Conservation (phyloP, 768 basidiomycete species). For the Leccinum variicolor region DNA sequence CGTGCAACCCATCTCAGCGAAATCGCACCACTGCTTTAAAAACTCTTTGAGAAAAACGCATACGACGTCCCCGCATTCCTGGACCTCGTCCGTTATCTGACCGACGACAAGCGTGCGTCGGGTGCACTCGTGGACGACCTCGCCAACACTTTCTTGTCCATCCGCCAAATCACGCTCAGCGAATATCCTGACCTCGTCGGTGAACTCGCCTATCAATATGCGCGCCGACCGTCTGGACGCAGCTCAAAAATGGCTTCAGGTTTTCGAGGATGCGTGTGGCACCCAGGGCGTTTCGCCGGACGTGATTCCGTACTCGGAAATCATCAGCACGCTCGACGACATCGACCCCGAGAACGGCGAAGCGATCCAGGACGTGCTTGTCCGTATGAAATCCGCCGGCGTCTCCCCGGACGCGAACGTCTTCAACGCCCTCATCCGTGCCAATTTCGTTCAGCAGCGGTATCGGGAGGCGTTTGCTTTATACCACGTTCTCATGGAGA, state of each 20-base stretch:
- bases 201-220: conserved; percentile 35
- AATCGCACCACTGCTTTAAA: conserved; percentile 1
- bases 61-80: conserved; percentile 25
- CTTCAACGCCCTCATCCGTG: conserved; percentile 48
- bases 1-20: conserved; percentile 1
- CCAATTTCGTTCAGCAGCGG: conserved; percentile 32
- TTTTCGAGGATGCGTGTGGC: conserved; percentile 23
- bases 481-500: conserved; percentile 38
- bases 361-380: conserved; percentile 36
- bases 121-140: conserved; percentile 20
- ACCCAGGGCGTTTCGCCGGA: conserved; percentile 11
- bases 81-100: conserved; percentile 26
- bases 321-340: conserved; percentile 38
- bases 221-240: conserved; percentile 30
- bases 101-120: conserved; percentile 10
- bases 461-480: conserved; percentile 39
- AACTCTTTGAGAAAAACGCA: conserved; percentile 9
- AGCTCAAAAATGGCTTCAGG: conserved; percentile 29
- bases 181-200: conserved; percentile 34
- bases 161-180: conserved; percentile 16
- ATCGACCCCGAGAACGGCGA: conserved; percentile 27
- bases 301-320: conserved; percentile 34
- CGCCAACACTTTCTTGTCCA: conserved; percentile 18
- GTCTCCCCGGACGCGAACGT: conserved; percentile 37
- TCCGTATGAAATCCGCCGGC: conserved; percentile 37